Evolutionary conservation across 768 basidiomycete genomes (phyloP).

Genomic region (Tylopilus subfusipes): DNA sequence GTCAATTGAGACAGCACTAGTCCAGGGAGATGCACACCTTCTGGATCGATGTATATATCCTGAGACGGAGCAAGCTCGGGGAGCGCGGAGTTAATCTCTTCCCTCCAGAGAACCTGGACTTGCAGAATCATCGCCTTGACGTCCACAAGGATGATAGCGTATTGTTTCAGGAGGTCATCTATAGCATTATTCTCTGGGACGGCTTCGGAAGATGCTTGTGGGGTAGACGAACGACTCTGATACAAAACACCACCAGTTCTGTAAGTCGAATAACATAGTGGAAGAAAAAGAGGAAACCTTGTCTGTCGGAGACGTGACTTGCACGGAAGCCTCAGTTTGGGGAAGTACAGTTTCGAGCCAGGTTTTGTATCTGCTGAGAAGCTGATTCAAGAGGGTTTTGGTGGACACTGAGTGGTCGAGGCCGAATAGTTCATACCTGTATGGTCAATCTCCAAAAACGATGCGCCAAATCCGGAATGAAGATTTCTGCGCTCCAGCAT

Average conservation of each 20-base stretch:
- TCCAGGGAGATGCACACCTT: slow-evolving; percentile 46
- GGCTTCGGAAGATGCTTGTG: slow-evolving; percentile 45
- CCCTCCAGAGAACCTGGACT: slow-evolving; percentile 58
- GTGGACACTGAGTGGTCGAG: not conserved
- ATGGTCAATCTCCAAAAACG: slow-evolving; percentile 91
- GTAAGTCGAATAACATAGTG: not conserved
- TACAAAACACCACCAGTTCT: slow-evolving; percentile 11
- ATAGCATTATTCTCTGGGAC: slow-evolving; percentile 51
- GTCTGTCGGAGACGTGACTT: slow-evolving; percentile 33
- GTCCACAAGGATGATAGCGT: slow-evolving; percentile 66
- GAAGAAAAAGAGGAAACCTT: slow-evolving; percentile 30
- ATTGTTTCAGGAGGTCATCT: slow-evolving; percentile 69
- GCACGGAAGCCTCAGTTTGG: slow-evolving; percentile 38
- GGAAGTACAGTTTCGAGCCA: slow-evolving; percentile 69
- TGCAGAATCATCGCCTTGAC: slow-evolving; percentile 54
- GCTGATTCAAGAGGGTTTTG: slow-evolving; percentile 39
- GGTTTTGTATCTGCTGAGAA: slow-evolving; percentile 71
- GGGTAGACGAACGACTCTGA: slow-evolving; percentile 50
- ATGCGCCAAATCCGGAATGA: slow-evolving; percentile 74
- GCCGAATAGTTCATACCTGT: slow-evolving; percentile 52
- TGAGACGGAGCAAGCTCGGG: slow-evolving; percentile 40
- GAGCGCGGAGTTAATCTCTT: slow-evolving; percentile 61
- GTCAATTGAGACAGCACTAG: not conserved
- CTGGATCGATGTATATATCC: slow-evolving; percentile 35
- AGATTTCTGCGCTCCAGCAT: slow-evolving; percentile 88